These are phyloP conservation scores for Fusarium fracticaudum DNA, from an alignment of 2,329 filamentous ascomycete species.

Conservation along the genomic window DNA sequence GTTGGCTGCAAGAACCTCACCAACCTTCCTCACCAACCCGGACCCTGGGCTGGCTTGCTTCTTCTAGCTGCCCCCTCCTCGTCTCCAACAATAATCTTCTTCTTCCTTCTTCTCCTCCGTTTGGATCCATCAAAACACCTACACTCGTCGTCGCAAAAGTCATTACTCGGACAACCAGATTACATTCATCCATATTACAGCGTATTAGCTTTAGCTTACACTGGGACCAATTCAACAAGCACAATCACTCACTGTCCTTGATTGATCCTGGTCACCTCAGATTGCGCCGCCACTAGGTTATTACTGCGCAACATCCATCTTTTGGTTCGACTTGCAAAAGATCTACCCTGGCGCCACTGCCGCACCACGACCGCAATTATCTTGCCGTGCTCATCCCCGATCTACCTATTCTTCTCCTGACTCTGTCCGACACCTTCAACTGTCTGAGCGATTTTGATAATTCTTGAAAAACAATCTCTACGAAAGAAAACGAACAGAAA, in stretches of 20 bases:
- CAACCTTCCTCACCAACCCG: conserved; percentile 21
- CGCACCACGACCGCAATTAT: conserved; percentile 16
- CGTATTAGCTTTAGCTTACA: conserved; percentile 16
- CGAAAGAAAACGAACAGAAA: background rate
- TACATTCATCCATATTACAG: conserved; percentile 7
- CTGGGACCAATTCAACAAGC: conserved; percentile 15
- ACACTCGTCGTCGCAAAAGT: conserved; percentile 11
- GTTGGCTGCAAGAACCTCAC: conserved; percentile 28
- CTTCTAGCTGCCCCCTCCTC: conserved; percentile 25
- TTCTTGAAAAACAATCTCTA: background rate
- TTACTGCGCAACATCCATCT: conserved; percentile 33
- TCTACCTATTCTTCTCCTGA: background rate
- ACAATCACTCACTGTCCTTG: background rate
- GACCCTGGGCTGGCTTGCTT: conserved; percentile 15
- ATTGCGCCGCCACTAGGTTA: conserved; percentile 28
- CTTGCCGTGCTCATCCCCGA: conserved; percentile 3
- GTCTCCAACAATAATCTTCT: conserved; percentile 1
- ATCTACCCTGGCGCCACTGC: conserved; percentile 29
- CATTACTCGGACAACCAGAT: conserved; percentile 23
- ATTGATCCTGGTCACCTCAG: conserved; percentile 18
- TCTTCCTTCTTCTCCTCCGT: background rate
- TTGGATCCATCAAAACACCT: background rate
- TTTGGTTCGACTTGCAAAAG: conserved; percentile 36
- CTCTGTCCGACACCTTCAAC: background rate
- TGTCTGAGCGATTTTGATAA: background rate